These are phyloP conservation scores for Gamarada debralockiae DNA, from an alignment of 495 filamentous ascomycete genomes.

Conservation along the genomic window DNA sequence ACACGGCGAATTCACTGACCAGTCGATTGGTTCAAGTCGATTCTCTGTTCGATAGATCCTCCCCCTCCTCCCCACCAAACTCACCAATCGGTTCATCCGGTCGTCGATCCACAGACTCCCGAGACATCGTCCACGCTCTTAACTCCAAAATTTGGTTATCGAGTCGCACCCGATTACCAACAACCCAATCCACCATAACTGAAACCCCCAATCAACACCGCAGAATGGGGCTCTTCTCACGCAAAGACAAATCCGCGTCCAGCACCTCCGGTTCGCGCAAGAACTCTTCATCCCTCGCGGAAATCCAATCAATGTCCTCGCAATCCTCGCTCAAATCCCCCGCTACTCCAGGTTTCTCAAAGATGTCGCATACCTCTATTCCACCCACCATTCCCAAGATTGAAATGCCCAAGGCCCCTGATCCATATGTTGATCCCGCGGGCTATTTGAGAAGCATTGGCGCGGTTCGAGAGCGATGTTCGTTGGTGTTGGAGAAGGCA, in stretches of 20 bases:
- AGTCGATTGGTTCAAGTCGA: too few species aligned
- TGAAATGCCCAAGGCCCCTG: conserved; percentile 78
- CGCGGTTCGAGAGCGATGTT: conserved; percentile 77
- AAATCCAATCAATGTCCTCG: conserved; percentile 21
- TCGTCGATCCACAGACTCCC: too few species aligned
- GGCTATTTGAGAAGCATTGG: conserved; percentile 89
- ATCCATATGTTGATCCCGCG: conserved; percentile 86
- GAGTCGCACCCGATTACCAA: too few species aligned
- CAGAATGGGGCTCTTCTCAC: conserved; percentile 49
- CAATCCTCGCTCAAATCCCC: conserved; percentile 32
- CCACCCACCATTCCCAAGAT: conserved; percentile 42
- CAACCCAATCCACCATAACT: conserved; percentile 7
- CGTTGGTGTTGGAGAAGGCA: conserved; percentile 71
- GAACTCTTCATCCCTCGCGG: conserved; percentile 37
- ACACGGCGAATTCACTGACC: too few species aligned
- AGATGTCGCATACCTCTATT: conserved; percentile 22
- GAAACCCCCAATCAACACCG: not conserved
- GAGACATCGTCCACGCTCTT: too few species aligned
- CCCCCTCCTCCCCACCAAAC: too few species aligned
- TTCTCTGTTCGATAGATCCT: too few species aligned
- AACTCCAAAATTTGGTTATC: too few species aligned
- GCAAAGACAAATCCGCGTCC: conserved; percentile 25
- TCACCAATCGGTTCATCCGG: too few species aligned
- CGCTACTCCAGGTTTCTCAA: conserved; percentile 29
- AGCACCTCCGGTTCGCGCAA: conserved; percentile 25